Evolutionary conservation across 2,329 filamentous ascomycete species (phyloP).

Genomic region (Phyllosticta citriasiana): DNA sequence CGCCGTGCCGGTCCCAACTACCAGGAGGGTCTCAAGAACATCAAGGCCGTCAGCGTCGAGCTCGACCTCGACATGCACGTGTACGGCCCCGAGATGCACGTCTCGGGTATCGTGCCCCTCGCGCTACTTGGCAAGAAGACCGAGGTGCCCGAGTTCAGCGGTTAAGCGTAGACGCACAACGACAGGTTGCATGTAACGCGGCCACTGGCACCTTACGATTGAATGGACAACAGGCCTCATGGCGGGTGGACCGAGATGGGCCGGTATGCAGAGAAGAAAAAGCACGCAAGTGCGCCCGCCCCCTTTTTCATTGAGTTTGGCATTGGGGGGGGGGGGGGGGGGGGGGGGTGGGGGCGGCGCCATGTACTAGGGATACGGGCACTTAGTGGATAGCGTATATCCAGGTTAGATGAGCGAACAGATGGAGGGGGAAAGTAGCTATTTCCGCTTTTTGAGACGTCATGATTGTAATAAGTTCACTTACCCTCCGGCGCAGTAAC

Average conservation of each 20-base stretch:
- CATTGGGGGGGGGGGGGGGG: not conserved
- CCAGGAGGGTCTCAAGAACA: constrained; percentile 57
- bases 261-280: not conserved
- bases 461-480: not conserved
- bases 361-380: not conserved
- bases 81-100: constrained; percentile 72
- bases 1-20: constrained; percentile 88
- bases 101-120: constrained; percentile 91
- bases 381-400: not conserved
- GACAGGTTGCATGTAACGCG: not conserved
- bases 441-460: not conserved
- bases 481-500: not conserved
- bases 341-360: too few species aligned
- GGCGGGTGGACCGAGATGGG: not conserved
- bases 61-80: constrained; percentile 93
- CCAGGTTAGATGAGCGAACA: not conserved
- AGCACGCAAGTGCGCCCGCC: not conserved
- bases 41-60: constrained; percentile 38
- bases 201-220: not conserved
- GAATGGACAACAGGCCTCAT: not conserved
- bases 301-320: not conserved
- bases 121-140: constrained; percentile 59
- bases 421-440: not conserved
- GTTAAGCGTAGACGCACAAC: constrained; percentile 22
- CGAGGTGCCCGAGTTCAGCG: constrained; percentile 52